Evolutionary conservation across 176 grass and related monocot species (phyloP).

Genomic region (Musa schizocarpa): DNA sequence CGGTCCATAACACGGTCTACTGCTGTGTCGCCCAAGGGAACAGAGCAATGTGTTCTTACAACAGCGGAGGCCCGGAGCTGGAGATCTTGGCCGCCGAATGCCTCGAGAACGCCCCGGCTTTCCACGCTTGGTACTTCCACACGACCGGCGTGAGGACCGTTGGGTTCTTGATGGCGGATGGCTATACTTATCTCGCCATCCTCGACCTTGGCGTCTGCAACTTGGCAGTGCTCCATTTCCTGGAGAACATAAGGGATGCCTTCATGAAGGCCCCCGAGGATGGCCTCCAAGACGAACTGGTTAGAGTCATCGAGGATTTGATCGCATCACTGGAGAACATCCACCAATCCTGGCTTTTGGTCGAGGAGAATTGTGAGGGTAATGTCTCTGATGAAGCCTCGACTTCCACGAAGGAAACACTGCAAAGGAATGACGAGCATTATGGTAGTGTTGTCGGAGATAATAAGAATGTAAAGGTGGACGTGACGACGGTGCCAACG

Average conservation of each 20-base stretch:
- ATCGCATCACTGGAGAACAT: neutral
- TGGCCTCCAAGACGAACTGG: constrained; percentile 25
- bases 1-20: constrained; percentile 7
- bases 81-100: constrained; percentile 35
- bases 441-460: neutral
- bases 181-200: constrained; percentile 62
- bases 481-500: neutral
- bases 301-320: constrained; percentile 37
- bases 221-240: constrained; percentile 37
- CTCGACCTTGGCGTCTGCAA: constrained; percentile 40
- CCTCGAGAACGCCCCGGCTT: constrained; percentile 41
- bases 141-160: constrained; percentile 46
- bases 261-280: constrained; percentile 25
- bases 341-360: neutral
- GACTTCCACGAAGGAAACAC: neutral
- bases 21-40: constrained; percentile 14
- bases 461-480: neutral
- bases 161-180: constrained; percentile 44
- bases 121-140: constrained; percentile 80
- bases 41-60: constrained; percentile 13
- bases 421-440: neutral
- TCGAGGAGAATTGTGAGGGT: neutral
- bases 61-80: constrained; percentile 27
- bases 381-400: neutral
- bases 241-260: constrained; percentile 39